A percentile compares a stretch with the other conserved stretches of the same genome.
Conservation (phyloP, 805 yeast genomes). For the Alloascoidea africana region DNA sequence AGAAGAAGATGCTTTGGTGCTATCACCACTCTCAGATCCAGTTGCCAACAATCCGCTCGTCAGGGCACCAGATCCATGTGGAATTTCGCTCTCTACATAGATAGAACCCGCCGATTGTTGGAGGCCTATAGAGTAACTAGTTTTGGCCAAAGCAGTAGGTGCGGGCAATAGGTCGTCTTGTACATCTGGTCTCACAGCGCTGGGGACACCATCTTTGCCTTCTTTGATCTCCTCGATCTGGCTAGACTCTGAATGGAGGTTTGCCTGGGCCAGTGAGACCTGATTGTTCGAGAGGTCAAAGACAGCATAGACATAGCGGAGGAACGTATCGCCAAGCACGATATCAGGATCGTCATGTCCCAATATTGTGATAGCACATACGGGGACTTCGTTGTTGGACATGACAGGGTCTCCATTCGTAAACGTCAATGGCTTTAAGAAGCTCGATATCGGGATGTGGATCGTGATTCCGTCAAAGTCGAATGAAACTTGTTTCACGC, state of each 20-base stretch:
- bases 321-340: conserved; percentile 53
- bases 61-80: too few relatives aligned
- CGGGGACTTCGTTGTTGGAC: conserved; percentile 9
- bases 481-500: conserved; percentile 20
- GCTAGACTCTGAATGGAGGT: conserved; percentile 11
- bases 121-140: too few relatives aligned
- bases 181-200: too few relatives aligned
- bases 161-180: too few relatives aligned
- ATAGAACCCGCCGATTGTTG: too few relatives aligned
- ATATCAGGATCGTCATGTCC: conserved; percentile 11
- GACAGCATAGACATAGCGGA: conserved; percentile 51
- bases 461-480: conserved; percentile 36
- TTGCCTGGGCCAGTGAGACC: conserved; percentile 39
- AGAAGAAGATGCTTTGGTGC: too few relatives aligned
- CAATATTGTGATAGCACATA: conserved; percentile 13
- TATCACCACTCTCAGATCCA: too few relatives aligned
- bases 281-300: conserved; percentile 44
- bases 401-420: conserved; percentile 7
- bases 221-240: conserved; percentile 8
- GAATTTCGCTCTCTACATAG: too few relatives aligned
- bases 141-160: too few relatives aligned
- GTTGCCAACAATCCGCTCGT: too few relatives aligned
- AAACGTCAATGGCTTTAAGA: conserved; percentile 8
- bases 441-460: conserved; percentile 24
- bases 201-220: conserved; percentile 5